Evolutionary conservation across 202 grass and related monocot species (phyloP), one percentile per base, ranked within the genome.

Genomic region (Bolboschoenoplectus hybrid): DNA sequence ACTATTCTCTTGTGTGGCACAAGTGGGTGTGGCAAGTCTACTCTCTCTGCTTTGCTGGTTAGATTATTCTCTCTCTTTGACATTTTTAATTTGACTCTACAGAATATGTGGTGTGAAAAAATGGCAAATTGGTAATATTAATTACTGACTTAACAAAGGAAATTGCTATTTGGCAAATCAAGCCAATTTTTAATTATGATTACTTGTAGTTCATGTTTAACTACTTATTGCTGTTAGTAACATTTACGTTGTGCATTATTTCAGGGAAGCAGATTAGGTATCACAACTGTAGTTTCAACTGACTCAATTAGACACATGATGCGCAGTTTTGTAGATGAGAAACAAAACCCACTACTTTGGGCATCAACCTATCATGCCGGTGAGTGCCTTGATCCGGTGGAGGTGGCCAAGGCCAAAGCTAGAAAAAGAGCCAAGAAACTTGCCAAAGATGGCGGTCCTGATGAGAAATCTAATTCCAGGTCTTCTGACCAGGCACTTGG

Each of bases 281-380:
- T 95, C 76, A 97, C 95, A 46, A 93, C 89, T 85, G 91, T 97
- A 36, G 89, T 97, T 86, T 97, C 95, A 65, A 97, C 95, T 6
- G 95, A 97, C 72, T 97, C 95, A 35, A 92, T 97, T 62, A 92
- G 95, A 40, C 95, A 97, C 86, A 97, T 97, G 95, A 97, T 97
- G 95, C 87, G 95, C 14, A 89, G 95, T 89, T 97, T 97, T 87
- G 89, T 89, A 19, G 92, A 94, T 68, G 95, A 97, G 68, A 93
- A 93, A 60, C 67, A 97, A 89, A 97, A 94, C 64, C 91, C 92
- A 35, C 95, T 97, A 85, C 92, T 97, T 17, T 97, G 91, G 92
- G 95, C 95, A 81, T 97, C 95, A 44, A 97, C 95, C 69, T 97
- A 97, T 86, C 92, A 97, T 89, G 92, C 92, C 35, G 95, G 95